Conservation (phyloP, 768 basidiomycete genomes). For the Lactarius psammicola region DNA sequence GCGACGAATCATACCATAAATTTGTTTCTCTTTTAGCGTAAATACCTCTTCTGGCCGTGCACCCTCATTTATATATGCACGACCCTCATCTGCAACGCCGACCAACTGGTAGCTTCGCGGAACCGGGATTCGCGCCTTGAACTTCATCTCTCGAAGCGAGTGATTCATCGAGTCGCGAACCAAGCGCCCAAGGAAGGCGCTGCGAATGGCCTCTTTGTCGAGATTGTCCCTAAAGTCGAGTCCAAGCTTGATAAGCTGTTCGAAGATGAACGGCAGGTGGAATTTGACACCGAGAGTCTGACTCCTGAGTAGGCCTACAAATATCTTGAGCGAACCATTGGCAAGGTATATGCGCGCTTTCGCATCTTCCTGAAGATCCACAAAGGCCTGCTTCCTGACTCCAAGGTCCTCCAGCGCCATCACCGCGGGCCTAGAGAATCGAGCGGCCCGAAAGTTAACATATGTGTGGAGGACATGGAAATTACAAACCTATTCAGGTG, state of each 20-base stretch:
- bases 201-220: constrained; percentile 43
- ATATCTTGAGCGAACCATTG: constrained; percentile 52
- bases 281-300: constrained; percentile 50
- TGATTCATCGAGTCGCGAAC: constrained; percentile 62
- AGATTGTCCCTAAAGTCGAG: constrained; percentile 46
- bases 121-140: constrained; percentile 69
- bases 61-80: constrained; percentile 21
- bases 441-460: background rate
- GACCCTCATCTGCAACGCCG: constrained; percentile 80
- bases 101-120: constrained; percentile 68
- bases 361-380: constrained; percentile 58
- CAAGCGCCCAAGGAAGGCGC: constrained; percentile 55
- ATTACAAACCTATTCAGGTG: constrained; percentile 66
- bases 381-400: constrained; percentile 55
- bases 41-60: constrained; percentile 10
- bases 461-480: background rate
- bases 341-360: constrained; percentile 59
- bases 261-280: constrained; percentile 51
- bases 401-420: constrained; percentile 79
- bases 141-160: constrained; percentile 71
- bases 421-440: constrained; percentile 54
- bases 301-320: constrained; percentile 47
- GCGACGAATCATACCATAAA: constrained; percentile 20
- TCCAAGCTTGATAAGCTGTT: constrained; percentile 45
- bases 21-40: constrained; percentile 14